These are phyloP conservation scores for Fusarium chaquense DNA, from an alignment of 2,329 filamentous ascomycete species.

Conservation along the genomic window DNA sequence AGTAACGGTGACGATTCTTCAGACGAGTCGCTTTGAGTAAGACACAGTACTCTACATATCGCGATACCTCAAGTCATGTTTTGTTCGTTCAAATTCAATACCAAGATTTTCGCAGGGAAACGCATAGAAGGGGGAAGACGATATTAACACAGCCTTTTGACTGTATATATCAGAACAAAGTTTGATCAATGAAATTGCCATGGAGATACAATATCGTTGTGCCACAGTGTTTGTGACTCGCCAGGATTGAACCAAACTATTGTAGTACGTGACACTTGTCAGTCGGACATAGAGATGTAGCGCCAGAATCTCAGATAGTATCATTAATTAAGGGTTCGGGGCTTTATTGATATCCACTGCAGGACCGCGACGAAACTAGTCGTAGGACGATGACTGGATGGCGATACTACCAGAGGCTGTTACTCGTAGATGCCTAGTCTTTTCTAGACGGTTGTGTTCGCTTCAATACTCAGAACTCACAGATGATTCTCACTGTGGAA, in stretches of 20 bases:
- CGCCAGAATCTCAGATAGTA: background rate
- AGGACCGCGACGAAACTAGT: background rate
- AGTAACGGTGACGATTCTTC: slow-evolving; percentile 33
- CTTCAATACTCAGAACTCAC: background rate
- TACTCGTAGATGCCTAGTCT: background rate
- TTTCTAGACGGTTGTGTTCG: background rate
- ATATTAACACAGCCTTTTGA: background rate
- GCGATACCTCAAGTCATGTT: background rate
- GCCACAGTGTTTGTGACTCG: background rate
- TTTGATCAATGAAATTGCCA: background rate
- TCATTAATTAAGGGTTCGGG: background rate
- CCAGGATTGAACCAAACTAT: background rate
- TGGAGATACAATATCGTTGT: too few relatives aligned
- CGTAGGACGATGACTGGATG: background rate
- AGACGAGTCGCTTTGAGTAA: slow-evolving; percentile 6
- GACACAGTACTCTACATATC: background rate
- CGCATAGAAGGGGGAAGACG: too few relatives aligned
- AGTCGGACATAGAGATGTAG: background rate
- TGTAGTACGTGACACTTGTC: background rate
- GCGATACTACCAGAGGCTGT: background rate
- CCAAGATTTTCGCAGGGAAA: background rate
- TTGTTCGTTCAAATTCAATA: background rate
- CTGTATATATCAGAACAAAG: background rate
- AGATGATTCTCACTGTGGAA: background rate
- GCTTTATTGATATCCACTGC: background rate